Base-by-base conservation (phyloP, 2,329 filamentous ascomycete genomes). In the Beauveria bassiana region DNA sequence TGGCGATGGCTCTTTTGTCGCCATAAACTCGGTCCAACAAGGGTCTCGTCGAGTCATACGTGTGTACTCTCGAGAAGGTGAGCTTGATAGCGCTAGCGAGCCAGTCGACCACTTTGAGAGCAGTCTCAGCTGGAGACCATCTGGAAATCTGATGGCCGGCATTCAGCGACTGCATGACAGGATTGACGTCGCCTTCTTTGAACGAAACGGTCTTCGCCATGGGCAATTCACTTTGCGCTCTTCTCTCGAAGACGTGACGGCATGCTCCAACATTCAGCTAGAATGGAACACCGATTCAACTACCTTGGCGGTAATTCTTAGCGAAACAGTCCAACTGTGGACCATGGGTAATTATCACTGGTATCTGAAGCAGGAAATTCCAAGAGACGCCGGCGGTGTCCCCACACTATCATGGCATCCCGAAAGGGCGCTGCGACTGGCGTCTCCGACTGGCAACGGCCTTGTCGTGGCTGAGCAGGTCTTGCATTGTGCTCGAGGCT, bases 261-360 rank as follows among this genome's bases (percentile, higher is more conserved):
- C 81, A 66, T 81, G 79, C 12, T 80, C 81, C 47, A 78, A 81
- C 55, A 86, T 96, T 60, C 76, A 77, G 31, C 78, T 99, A 16
- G 81, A 84, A 53, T 99, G 95, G 95, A 99, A 97, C 70, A 82
- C 86, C 5, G 93, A 99, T 71, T 99, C 95, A 0, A 93, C 87
- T 1, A 91, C 96, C 0, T 80, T 99, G 51, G 92, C 93, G 6
- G 87, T 97, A n/a, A 80, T 84, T 1, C 85, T 93, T 67, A 78
- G 79, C 38, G 84, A 92, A 65, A 82, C 85, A 61, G 77, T 95
- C n/a, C 95, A 99, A 70, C 78, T 99, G 1, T 99, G 95, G 95
- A 96, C 92, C 0, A 96, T 89, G 82, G 90, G 91, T 22, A 99
- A 99, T 72, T 99, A 99, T 68, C 91, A 98, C 71, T 99, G 95